A percentile compares a stretch with the other conserved stretches of the same genome.
These are phyloP conservation scores for Trypethelium eluteriae DNA, from an alignment of 495 filamentous ascomycete genomes.

Conservation along the genomic window DNA sequence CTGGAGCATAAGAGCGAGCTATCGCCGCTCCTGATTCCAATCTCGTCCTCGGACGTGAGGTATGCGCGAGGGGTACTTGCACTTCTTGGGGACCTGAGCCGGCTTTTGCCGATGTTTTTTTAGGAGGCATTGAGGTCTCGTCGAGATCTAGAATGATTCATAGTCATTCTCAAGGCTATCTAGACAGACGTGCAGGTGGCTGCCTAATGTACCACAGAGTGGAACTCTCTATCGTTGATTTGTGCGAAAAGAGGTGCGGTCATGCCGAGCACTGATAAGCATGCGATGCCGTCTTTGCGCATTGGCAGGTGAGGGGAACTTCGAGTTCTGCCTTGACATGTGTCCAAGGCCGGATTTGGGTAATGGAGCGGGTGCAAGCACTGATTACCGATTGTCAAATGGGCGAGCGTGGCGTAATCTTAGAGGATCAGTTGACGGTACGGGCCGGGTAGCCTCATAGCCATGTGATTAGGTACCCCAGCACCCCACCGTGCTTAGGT, in stretches of 20 bases:
- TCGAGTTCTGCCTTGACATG: no score
- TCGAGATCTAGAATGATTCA: background rate
- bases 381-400: no score
- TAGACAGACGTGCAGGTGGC: background rate
- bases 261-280: no score
- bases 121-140: background rate
- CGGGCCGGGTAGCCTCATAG: no score
- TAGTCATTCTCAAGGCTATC: background rate
- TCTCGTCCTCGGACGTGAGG: background rate
- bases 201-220: background rate
- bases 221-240: background rate
- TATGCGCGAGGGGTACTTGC: background rate
- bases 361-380: no score
- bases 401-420: no score
- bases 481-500: no score
- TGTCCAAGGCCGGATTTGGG: no score
- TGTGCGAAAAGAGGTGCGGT: background rate
- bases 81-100: background rate
- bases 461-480: no score
- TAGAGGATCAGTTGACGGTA: no score
- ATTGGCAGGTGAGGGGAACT: no score
- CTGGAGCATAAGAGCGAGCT: background rate
- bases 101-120: conserved; percentile 1
- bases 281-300: no score
- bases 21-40: background rate